A percentile compares a stretch with the other conserved stretches of the same genome.
Conservation (phyloP, 2,329 filamentous ascomycete genomes). For the Apiospora marii region DNA sequence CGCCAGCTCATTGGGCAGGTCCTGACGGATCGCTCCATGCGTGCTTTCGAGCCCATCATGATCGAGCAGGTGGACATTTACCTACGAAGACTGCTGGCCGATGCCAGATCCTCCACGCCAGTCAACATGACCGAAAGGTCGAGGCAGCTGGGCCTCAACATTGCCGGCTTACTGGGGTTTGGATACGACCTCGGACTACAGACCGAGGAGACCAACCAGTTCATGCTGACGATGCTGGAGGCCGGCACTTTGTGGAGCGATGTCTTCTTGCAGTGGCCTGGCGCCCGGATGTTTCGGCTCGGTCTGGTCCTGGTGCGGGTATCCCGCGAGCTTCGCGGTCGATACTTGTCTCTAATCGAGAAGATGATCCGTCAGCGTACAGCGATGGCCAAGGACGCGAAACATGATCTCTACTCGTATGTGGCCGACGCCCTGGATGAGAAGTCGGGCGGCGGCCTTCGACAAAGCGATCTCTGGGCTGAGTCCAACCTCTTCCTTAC, state of each 20-base stretch:
- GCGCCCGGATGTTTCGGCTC: neutral
- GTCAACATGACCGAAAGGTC: constrained; percentile 30
- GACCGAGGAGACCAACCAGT: constrained; percentile 30
- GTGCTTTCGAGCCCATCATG: constrained; percentile 34
- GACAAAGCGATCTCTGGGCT: constrained; percentile 47
- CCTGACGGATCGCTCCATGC: constrained; percentile 32
- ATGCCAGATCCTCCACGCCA: neutral
- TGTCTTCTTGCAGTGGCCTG: constrained; percentile 28
- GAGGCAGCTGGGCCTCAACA: constrained; percentile 31
- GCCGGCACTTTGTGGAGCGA: constrained; percentile 29
- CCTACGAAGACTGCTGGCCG: constrained; percentile 12
- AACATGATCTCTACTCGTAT: neutral
- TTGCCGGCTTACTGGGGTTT: constrained; percentile 32
- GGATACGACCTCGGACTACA: constrained; percentile 31
- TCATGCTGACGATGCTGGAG: constrained; percentile 29
- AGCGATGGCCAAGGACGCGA: neutral
- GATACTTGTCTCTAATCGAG: constrained; percentile 15
- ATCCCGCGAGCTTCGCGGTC: constrained; percentile 22
- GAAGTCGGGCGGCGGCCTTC: neutral
- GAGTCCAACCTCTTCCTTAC: constrained; percentile 50
- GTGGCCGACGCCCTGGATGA: neutral
- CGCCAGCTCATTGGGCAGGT: constrained; percentile 31
- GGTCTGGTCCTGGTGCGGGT: constrained; percentile 20
- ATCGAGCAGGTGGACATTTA: constrained; percentile 33
- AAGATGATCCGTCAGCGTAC: constrained; percentile 26